Evolutionary conservation across 1,139 yeast species (phyloP).

Genomic region (Candida pseudoviswanathii): DNA sequence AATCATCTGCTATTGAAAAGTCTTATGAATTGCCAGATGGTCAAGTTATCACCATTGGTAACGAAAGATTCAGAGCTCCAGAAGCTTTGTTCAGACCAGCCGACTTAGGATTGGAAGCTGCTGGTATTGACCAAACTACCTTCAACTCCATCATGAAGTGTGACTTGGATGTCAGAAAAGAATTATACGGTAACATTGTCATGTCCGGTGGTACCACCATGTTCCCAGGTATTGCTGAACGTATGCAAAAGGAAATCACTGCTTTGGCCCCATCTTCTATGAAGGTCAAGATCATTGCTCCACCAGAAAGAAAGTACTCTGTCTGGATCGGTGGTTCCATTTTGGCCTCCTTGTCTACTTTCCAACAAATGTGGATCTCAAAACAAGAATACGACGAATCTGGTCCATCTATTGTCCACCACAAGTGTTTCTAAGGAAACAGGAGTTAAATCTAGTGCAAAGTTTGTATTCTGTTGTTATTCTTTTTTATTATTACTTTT

Average conservation of each 20-base stretch:
- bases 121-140: constrained; percentile 99
- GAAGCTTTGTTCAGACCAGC: constrained; percentile 99
- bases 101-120: constrained; percentile 95
- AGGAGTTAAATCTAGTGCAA: constrained; percentile 1
- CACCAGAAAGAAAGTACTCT: constrained; percentile 99
- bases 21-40: constrained; percentile 99
- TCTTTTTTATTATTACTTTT: constrained; percentile 5
- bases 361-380: constrained; percentile 99
- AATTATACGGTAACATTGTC: constrained; percentile 98
- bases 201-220: constrained; percentile 99
- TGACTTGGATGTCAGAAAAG: constrained; percentile 99
- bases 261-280: constrained; percentile 99
- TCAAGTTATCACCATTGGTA: constrained; percentile 98
- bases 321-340: constrained; percentile 99
- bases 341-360: constrained; percentile 96
- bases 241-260: constrained; percentile 99
- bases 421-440: constrained; percentile 91
- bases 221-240: constrained; percentile 99
- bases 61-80: constrained; percentile 99
- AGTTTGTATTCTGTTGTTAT: constrained; percentile 3
- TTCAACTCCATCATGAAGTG: constrained; percentile 99
- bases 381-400: constrained; percentile 99
- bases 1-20: constrained; percentile 97
- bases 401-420: constrained; percentile 99
- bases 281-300: constrained; percentile 99